phyloP scores from a whole-genome alignment of 2,329 filamentous ascomycete species.

The Aspergillus sp. region DNA sequence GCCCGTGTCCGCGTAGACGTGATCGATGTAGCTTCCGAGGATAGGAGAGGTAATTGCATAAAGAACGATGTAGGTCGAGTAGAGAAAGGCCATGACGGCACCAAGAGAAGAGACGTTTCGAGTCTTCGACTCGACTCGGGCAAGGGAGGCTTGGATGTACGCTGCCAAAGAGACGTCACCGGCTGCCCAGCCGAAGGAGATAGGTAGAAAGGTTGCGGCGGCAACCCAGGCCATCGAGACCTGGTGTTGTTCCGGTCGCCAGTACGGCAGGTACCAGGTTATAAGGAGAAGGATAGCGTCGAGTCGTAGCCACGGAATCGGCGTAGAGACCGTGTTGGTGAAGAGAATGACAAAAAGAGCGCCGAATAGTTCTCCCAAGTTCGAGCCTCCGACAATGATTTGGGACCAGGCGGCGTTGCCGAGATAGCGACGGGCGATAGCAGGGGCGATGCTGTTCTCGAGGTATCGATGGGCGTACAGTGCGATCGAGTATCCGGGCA shows the following conservation, averaged over 20 bases:
- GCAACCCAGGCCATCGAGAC: constrained; percentile 19
- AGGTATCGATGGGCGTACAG: constrained; percentile 24
- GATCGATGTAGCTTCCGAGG: constrained; percentile 25
- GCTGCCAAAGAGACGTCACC: constrained; percentile 25
- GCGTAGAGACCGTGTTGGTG: constrained; percentile 19
- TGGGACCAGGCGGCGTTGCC: constrained; percentile 25
- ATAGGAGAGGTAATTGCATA: constrained; percentile 23
- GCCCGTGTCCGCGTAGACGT: constrained; percentile 19
- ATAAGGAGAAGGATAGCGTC: constrained; percentile 22
- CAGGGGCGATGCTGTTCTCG: constrained; percentile 21
- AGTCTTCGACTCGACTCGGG: constrained; percentile 21
- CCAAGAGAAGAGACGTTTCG: constrained; percentile 21
- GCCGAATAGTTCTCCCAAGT: constrained; percentile 22
- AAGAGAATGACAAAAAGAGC: constrained; percentile 22
- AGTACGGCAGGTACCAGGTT: constrained; percentile 24
- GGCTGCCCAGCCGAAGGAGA: constrained; percentile 24
- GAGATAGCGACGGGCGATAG: constrained; percentile 22
- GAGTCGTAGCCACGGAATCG: constrained; percentile 23
- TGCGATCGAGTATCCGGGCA: constrained; percentile 22
- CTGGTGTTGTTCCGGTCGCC: constrained; percentile 14
- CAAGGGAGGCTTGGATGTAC: constrained; percentile 22
- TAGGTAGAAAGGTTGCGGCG: constrained; percentile 20
- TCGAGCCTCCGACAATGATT: constrained; percentile 24
- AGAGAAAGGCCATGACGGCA: constrained; percentile 23
- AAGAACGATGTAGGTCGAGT: constrained; percentile 22